These are phyloP conservation scores for Yarrowia osloensis DNA, from an alignment of 805 yeast species.

Conservation along the genomic window DNA sequence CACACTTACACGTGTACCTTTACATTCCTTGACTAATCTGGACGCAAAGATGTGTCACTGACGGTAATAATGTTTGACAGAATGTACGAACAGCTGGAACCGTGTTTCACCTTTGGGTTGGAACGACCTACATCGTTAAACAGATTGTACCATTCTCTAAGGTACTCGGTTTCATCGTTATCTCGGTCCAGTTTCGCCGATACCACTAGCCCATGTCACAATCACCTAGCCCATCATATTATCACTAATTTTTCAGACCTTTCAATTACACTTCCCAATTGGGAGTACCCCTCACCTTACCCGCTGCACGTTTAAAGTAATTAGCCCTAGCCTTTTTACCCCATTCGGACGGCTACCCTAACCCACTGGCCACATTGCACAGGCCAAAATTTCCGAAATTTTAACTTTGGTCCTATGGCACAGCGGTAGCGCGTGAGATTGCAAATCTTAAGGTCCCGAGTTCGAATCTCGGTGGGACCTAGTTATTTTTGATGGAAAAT, in stretches of 20 bases:
- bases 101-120: too few species aligned
- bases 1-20: not conserved
- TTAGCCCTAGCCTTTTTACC: not conserved
- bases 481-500: not conserved
- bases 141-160: too few species aligned
- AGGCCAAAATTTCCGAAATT: not conserved
- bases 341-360: not conserved
- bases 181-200: too few species aligned
- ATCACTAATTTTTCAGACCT: not conserved
- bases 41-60: not conserved
- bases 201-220: not conserved
- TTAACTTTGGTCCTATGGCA: conserved; percentile 29
- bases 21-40: not conserved
- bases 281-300: not conserved
- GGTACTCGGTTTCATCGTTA: too few species aligned
- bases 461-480: conserved; percentile 31
- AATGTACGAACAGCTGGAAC: too few species aligned
- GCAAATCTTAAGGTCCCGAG: conserved; percentile 32
- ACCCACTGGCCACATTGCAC: not conserved
- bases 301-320: not conserved
- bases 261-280: not conserved
- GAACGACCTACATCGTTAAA: too few species aligned
- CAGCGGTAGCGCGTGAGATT: conserved; percentile 32
- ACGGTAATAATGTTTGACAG: too few species aligned
- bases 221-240: not conserved